These are phyloP conservation scores for Solanum pinnatisectum DNA, from an alignment of 257 asterid genomes.

Conservation along the genomic window DNA sequence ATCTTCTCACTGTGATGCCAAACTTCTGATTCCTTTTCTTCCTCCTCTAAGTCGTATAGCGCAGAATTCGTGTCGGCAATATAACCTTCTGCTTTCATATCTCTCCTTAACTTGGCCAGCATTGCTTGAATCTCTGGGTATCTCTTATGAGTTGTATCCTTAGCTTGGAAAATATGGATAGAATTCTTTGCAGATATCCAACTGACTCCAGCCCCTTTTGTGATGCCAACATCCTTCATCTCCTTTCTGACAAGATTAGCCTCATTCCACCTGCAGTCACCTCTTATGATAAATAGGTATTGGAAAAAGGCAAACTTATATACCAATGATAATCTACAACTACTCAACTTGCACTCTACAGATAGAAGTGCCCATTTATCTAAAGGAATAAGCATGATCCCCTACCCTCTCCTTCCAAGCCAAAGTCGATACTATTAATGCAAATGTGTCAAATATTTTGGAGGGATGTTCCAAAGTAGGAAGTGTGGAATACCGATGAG, in stretches of 20 bases:
- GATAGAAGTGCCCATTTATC: not conserved
- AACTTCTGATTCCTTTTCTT: slow-evolving; percentile 82
- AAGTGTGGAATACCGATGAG: not conserved
- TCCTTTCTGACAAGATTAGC: slow-evolving; percentile 66
- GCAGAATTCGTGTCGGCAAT: slow-evolving; percentile 51
- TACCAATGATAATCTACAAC: not conserved
- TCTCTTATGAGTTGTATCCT: slow-evolving; percentile 52
- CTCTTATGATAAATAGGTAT: not conserved
- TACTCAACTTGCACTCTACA: not conserved
- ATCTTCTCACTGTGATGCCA: slow-evolving; percentile 85
- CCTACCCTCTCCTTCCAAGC: not conserved
- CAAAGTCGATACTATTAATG: not conserved
- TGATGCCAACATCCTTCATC: slow-evolving; percentile 73
- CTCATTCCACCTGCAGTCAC: slow-evolving; percentile 56
- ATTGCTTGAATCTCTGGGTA: slow-evolving; percentile 56
- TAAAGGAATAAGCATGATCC: not conserved
- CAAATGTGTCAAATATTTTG: not conserved
- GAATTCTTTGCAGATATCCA: slow-evolving; percentile 66
- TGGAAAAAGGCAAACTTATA: not conserved
- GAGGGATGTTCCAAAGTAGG: not conserved
- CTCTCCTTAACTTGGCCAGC: slow-evolving; percentile 45
- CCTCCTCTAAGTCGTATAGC: slow-evolving; percentile 72
- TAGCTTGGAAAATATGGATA: slow-evolving; percentile 74
- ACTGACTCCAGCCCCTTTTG: slow-evolving; percentile 71
- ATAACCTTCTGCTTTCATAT: slow-evolving; percentile 73